Conservation (phyloP, 2,329 filamentous ascomycete species). For the Diaporthe aspalathi region DNA sequence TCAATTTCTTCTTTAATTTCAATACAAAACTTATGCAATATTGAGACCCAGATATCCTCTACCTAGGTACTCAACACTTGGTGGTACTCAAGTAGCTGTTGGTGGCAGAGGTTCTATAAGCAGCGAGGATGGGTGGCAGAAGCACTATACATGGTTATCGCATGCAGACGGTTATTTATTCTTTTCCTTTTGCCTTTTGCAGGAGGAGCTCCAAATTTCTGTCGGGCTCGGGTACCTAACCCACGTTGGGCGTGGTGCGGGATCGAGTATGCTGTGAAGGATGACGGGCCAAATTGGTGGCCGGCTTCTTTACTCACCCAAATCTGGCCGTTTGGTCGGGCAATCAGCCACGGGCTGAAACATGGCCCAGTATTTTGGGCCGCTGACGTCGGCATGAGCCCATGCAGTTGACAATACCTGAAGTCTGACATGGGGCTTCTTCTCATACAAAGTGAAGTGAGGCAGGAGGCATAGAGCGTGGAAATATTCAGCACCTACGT, state of each 20-base stretch:
- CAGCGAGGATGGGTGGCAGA: too few relatives aligned
- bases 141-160: too few relatives aligned
- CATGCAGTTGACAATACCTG: conserved; percentile 1
- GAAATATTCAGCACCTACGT: too few relatives aligned
- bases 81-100: too few relatives aligned
- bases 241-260: background rate
- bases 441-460: background rate
- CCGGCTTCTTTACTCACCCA: background rate
- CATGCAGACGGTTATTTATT: too few relatives aligned
- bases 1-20: too few relatives aligned
- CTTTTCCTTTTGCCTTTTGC: too few relatives aligned
- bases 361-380: background rate
- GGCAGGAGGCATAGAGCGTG: rapidly evolving
- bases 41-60: too few relatives aligned
- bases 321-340: background rate
- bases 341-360: conserved; percentile 32
- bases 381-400: background rate
- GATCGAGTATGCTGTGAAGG: background rate
- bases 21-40: too few relatives aligned
- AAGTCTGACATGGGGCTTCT: background rate
- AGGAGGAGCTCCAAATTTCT: too few relatives aligned
- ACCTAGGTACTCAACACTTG: too few relatives aligned
- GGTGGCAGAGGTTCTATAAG: too few relatives aligned
- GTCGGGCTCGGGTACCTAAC: background rate
- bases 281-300: conserved; percentile 3